Conservation (phyloP, 352 stramenopile genomes). For the Pythium aphanidermatum region DNA sequence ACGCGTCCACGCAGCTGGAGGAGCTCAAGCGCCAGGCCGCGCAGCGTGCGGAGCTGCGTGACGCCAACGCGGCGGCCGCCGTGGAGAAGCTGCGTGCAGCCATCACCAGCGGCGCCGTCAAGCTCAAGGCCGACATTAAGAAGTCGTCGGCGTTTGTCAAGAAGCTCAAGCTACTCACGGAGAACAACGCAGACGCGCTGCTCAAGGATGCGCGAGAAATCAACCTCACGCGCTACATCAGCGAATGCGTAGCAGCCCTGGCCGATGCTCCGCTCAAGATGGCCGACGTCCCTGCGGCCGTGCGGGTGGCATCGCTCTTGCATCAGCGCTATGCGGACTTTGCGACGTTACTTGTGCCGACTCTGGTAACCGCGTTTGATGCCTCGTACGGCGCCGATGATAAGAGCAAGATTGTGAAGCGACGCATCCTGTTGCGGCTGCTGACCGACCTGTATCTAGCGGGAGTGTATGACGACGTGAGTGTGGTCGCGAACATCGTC, state of each 20-base stretch:
- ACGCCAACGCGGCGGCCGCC: slow-evolving; percentile 39
- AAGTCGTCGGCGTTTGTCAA: slow-evolving; percentile 98
- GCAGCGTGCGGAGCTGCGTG: slow-evolving; percentile 39
- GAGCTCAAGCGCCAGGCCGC: slow-evolving; percentile 35
- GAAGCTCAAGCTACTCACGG: slow-evolving; percentile 87
- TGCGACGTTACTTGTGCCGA: slow-evolving; percentile 39
- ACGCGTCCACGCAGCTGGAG: slow-evolving; percentile 27
- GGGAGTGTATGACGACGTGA: slow-evolving; percentile 70
- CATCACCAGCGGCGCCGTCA: slow-evolving; percentile 84
- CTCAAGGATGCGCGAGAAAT: slow-evolving; percentile 85
- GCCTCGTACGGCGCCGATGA: slow-evolving; percentile 51
- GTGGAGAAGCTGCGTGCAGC: slow-evolving; percentile 56
- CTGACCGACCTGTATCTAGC: slow-evolving; percentile 80
- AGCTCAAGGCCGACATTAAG: slow-evolving; percentile 98
- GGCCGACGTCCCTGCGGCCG: slow-evolving; percentile 77
- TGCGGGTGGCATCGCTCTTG: slow-evolving; percentile 84
- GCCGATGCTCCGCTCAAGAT: slow-evolving; percentile 85
- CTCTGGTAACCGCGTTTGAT: slow-evolving; percentile 56
- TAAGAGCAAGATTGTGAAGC: slow-evolving; percentile 71
- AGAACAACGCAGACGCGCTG: slow-evolving; percentile 63
- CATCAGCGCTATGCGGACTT: slow-evolving; percentile 93
- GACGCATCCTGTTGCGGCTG: slow-evolving; percentile 68
- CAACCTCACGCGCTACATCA: slow-evolving; percentile 94
- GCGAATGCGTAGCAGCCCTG: slow-evolving; percentile 90
- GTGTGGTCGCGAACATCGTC: slow-evolving; percentile 74